Evolutionary conservation across 2,329 filamentous ascomycete genomes (phyloP), one percentile per base, ranked within the genome.

Genomic region (Hypoxylon sp.): DNA sequence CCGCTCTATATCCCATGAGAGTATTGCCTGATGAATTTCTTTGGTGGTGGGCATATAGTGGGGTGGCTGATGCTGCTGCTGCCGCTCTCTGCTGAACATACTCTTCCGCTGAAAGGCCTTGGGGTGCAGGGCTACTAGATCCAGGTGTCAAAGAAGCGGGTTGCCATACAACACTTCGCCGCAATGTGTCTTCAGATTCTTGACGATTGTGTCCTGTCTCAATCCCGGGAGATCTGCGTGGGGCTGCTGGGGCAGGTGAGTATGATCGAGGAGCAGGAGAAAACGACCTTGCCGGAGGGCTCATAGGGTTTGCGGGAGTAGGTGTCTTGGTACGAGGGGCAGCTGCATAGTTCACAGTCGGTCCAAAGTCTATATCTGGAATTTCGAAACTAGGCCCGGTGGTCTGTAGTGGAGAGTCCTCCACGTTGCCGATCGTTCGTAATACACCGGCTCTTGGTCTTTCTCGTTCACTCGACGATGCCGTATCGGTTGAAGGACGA

Each of bases 351-450:
- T 88, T 87, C 62, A 90, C 74, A 0, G 92, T 96, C 4, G 87
- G 90, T 0, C 93, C 93, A 71, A 97, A 97, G 69, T 97, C 87
- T 56, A 96, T 82, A 3, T 80, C 74, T 1, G 90, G 90, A 53
- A 96, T 84, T 48, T 83, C 78, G 16, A 81, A 76, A 9, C 75
- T 67, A 0, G 67, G 40, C 51, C 52, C 30, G 48, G 51, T 29
- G 55, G 51, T 47, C n/a, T n/a, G n/a, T 8, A 29, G 6, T 32
- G 62, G 19, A 45, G 57, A 61, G 9, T 62, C 26, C 1, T 75
- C 71, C 3, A 66, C 63, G n/a, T 76, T 76, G 3, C 90, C 91
- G 7, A 92, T 86, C 1, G 88, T 91, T 67, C 88, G 91, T 67
- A 93, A 76, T 5, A 92, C 85, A 37, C 92, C 92, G 57, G 89